These are phyloP conservation scores for Diaporthe destruens DNA, from an alignment of 2,329 filamentous ascomycete species.

Conservation along the genomic window DNA sequence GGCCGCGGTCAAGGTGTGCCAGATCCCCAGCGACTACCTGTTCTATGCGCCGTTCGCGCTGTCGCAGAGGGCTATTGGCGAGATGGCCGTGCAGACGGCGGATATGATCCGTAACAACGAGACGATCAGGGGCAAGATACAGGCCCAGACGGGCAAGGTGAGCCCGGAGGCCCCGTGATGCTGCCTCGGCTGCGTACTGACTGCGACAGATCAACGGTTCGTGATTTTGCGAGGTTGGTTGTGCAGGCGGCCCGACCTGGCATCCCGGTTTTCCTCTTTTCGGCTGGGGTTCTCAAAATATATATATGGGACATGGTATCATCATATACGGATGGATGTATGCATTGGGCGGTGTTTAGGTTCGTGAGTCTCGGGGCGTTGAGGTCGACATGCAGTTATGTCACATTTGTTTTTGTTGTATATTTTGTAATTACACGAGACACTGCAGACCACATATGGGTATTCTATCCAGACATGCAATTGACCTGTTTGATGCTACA, in stretches of 20 bases:
- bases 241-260: background rate
- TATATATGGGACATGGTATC: background rate
- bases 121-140: constrained; percentile 36
- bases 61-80: constrained; percentile 51
- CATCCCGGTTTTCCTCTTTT: background rate
- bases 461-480: too few species aligned
- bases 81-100: constrained; percentile 36
- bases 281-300: background rate
- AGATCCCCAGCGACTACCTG: constrained; percentile 60
- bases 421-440: too few species aligned
- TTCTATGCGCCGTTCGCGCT: constrained; percentile 66
- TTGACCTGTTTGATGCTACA: too few species aligned
- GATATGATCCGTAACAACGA: constrained; percentile 40
- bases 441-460: background rate
- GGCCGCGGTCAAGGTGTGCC: constrained; percentile 51
- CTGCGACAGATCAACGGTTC: constrained; percentile 2
- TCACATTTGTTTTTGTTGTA: background rate
- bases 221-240: background rate
- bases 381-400: constrained; percentile 2
- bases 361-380: background rate
- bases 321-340: constrained; percentile 6
- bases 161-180: background rate
- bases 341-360: constrained; percentile 35
- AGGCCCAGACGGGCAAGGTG: constrained; percentile 13
- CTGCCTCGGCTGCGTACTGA: background rate